Percentiles rank a stretch among this genome's conserved stretches.
phyloP scores from a whole-genome alignment of 768 basidiomycete species.

The Daedaleopsis sinensis region DNA sequence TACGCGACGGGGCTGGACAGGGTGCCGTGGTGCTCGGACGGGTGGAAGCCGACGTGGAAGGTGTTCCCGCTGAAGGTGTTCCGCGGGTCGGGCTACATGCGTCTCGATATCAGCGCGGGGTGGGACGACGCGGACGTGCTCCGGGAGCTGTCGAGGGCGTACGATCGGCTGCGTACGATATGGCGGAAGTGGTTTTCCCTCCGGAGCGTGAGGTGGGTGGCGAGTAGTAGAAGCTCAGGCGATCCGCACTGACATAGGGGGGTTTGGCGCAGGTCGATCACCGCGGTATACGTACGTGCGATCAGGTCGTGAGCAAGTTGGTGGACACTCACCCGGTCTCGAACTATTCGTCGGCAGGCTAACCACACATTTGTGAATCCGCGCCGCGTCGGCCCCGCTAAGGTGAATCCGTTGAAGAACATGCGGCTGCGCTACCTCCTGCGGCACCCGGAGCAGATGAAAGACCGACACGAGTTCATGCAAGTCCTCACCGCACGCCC shows the following conservation, averaged over 20 bases:
- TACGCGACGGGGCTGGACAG: constrained; percentile 15
- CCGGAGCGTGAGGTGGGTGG: constrained; percentile 19
- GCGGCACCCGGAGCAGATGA: constrained; percentile 20
- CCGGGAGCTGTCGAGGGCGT: constrained; percentile 13
- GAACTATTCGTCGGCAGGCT: constrained; percentile 12
- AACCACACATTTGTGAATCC: constrained; percentile 25
- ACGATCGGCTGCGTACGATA: constrained; percentile 21
- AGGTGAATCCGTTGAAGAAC: constrained; percentile 21
- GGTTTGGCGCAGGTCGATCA: background rate
- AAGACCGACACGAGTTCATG: constrained; percentile 23
- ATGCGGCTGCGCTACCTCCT: constrained; percentile 26
- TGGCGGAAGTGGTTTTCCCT: constrained; percentile 27
- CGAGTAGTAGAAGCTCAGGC: too few relatives aligned
- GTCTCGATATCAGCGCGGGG: constrained; percentile 15
- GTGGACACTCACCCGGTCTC: too few relatives aligned
- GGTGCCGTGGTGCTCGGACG: constrained; percentile 4
- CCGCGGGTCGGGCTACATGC: constrained; percentile 18
- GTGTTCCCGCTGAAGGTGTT: constrained; percentile 28
- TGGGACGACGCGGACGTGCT: constrained; percentile 26
- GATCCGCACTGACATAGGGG: background rate
- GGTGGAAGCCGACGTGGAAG: constrained; percentile 22
- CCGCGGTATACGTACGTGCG: background rate
- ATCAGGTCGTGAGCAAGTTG: background rate
- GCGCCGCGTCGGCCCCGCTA: constrained; percentile 19
- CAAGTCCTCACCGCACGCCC: constrained; percentile 21